Evolutionary conservation across 2,329 filamentous ascomycete species (phyloP).

Genomic region (Laburnicola sp.): DNA sequence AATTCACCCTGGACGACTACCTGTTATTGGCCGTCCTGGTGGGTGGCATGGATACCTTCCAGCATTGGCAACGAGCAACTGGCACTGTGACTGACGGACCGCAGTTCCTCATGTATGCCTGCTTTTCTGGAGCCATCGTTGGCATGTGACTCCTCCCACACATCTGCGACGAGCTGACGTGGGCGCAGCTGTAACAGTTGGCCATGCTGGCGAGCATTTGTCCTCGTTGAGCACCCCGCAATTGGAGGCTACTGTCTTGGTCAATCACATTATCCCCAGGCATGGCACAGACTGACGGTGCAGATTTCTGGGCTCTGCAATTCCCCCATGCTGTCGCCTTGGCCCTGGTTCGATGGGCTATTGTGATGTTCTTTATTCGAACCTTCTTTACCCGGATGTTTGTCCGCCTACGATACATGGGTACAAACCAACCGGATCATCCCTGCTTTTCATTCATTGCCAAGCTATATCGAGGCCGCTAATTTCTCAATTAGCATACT

Average conservation of each 20-base stretch:
- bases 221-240: slow-evolving; percentile 10
- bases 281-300: slow-evolving; percentile 7
- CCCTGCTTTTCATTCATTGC: neutral
- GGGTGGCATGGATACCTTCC: neutral
- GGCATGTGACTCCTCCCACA: slow-evolving; percentile 16
- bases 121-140: slow-evolving; percentile 18
- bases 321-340: slow-evolving; percentile 25
- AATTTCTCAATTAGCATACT: slow-evolving; percentile 22
- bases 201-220: slow-evolving; percentile 19
- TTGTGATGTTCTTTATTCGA: slow-evolving; percentile 31
- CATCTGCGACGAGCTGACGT: no score
- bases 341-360: slow-evolving; percentile 24
- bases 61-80: neutral
- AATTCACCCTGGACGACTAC: slow-evolving; percentile 27
- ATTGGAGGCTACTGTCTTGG: slow-evolving; percentile 20
- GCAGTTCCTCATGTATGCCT: slow-evolving; percentile 23
- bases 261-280: slow-evolving; percentile 2
- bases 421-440: slow-evolving; percentile 14
- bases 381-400: slow-evolving; percentile 26
- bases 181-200: slow-evolving; percentile 21
- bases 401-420: slow-evolving; percentile 22
- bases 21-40: slow-evolving; percentile 28
- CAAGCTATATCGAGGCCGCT: slow-evolving; percentile 8
- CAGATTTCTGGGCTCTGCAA: slow-evolving; percentile 29
- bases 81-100: slow-evolving; percentile 4